phyloP scores from a whole-genome alignment of 768 basidiomycete species.

The Mycena maculata region DNA sequence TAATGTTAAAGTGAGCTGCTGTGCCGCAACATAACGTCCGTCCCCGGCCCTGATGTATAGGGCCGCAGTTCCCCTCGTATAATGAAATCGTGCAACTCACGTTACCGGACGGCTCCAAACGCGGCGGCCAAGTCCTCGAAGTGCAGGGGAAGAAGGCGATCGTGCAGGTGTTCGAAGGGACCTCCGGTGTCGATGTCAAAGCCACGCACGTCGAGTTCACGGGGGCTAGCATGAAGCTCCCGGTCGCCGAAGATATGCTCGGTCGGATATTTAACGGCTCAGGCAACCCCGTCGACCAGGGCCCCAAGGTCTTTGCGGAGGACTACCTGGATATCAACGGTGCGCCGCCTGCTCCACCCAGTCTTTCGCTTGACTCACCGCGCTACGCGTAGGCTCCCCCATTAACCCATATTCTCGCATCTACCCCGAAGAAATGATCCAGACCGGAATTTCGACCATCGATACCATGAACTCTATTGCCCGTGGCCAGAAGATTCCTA shows the following conservation, averaged over 20 bases:
- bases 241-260: constrained; percentile 98
- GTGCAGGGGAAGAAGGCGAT: constrained; percentile 99
- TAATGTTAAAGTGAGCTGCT: constrained; percentile 88
- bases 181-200: constrained; percentile 96
- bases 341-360: constrained; percentile 47
- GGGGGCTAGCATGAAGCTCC: constrained; percentile 98
- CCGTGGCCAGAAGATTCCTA: constrained; percentile 99
- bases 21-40: constrained; percentile 5
- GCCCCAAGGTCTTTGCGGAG: constrained; percentile 98
- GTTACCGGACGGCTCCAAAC: constrained; percentile 92
- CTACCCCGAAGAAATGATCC: constrained; percentile 99
- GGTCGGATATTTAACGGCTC: constrained; percentile 99
- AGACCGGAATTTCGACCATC: constrained; percentile 99
- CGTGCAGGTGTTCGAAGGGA: constrained; percentile 99
- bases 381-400: constrained; percentile 77
- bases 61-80: constrained; percentile 89
- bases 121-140: constrained; percentile 97
- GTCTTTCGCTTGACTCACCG: constrained; percentile 29
- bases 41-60: constrained; percentile 2
- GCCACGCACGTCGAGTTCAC: constrained; percentile 98
- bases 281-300: constrained; percentile 97
- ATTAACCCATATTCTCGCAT: constrained; percentile 99
- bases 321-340: constrained; percentile 99
- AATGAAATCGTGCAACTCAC: constrained; percentile 98
- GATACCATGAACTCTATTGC: constrained; percentile 99